These are phyloP conservation scores for Plectosphaerella sp. DNA, from an alignment of 2,329 filamentous ascomycete species.

Conservation along the genomic window DNA sequence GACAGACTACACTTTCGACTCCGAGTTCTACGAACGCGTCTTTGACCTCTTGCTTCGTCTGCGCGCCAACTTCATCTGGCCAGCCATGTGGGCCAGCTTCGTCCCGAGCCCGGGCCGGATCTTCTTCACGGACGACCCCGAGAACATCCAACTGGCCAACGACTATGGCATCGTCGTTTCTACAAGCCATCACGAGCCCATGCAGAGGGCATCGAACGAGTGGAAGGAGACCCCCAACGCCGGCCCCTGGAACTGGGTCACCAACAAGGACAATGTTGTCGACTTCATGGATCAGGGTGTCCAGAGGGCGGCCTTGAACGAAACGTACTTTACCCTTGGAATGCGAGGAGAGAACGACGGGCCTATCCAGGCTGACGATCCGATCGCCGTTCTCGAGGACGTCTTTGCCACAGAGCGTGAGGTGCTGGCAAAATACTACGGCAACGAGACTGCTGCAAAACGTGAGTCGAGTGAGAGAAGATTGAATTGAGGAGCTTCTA, in stretches of 20 bases:
- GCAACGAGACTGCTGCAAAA: conserved; percentile 49
- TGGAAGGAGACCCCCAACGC: conserved; percentile 38
- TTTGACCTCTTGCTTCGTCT: conserved; percentile 65
- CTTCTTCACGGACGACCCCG: conserved; percentile 64
- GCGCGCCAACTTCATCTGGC: conserved; percentile 69
- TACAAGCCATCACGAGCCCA: conserved; percentile 65
- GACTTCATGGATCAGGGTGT: conserved; percentile 58
- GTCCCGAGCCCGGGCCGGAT: conserved; percentile 55
- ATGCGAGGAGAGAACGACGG: conserved; percentile 66
- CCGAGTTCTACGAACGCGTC: conserved; percentile 59
- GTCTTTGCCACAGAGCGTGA: conserved; percentile 55
- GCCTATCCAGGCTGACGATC: conserved; percentile 45
- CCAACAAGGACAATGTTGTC: conserved; percentile 60
- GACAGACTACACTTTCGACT: conserved; percentile 19
- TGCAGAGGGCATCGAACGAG: conserved; percentile 53
- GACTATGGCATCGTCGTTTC: conserved; percentile 66
- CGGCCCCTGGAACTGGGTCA: conserved; percentile 61
- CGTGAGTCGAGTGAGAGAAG: conserved; percentile 49
- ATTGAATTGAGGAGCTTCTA: conserved; percentile 51
- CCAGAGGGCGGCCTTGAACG: conserved; percentile 45
- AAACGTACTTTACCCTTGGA: conserved; percentile 61
- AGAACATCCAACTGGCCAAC: conserved; percentile 61
- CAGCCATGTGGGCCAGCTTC: conserved; percentile 30
- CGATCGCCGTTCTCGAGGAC: conserved; percentile 51
- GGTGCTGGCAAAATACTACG: conserved; percentile 54